Base-by-base conservation (phyloP, 106 monocot species). In the Amphibolis antarctica region DNA sequence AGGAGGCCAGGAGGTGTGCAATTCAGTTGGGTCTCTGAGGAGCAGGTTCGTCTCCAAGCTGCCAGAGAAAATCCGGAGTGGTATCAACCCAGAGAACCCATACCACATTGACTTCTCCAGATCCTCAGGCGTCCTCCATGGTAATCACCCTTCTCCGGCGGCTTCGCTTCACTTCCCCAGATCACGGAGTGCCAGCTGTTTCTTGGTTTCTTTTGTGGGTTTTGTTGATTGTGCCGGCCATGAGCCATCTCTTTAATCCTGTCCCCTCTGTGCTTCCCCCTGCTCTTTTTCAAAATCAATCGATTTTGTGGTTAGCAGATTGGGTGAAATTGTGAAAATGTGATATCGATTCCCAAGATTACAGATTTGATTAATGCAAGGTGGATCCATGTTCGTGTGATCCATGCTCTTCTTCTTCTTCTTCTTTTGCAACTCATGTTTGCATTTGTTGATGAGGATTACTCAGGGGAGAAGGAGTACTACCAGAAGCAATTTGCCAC, bases 401-500 rank as follows among this genome's bases (percentile, higher is more conserved):
- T n/a, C n/a, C n/a, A n/a, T n/a, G n/a, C n/a, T n/a, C n/a, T n/a
- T n/a, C n/a, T n/a, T n/a, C n/a, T n/a, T n/a, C n/a, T n/a, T n/a
- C n/a, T n/a, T n/a, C n/a, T n/a, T n/a, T n/a, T n/a, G n/a, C 5
- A 49, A 49, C 1, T n/a, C 17, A 12, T 49, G 12, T 28, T 58
- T 58, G 27, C 12, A 14, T 58, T 24, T 30, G 1, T 58, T 58
- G 4, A 6, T 58, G 7, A 4, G 7, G 52, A 19, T 53, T 18
- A 0, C 15, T 52, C 65, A 96, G 94, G 84, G 36, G 94, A 84
- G 67, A 96, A 80, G 59, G 80, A 84, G 29, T 89, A 96, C 71
- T 96, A 96, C 62, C 89, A 84, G 64, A 89, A 65, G 46, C 94
- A 96, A 31, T 84, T 96, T 72, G 81, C 86, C 4, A 84, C 89